Evolutionary conservation across 176 grass and related monocot genomes (phyloP), one percentile per base, ranked within the genome.

Genomic region (Bothriochloa decipiens): DNA sequence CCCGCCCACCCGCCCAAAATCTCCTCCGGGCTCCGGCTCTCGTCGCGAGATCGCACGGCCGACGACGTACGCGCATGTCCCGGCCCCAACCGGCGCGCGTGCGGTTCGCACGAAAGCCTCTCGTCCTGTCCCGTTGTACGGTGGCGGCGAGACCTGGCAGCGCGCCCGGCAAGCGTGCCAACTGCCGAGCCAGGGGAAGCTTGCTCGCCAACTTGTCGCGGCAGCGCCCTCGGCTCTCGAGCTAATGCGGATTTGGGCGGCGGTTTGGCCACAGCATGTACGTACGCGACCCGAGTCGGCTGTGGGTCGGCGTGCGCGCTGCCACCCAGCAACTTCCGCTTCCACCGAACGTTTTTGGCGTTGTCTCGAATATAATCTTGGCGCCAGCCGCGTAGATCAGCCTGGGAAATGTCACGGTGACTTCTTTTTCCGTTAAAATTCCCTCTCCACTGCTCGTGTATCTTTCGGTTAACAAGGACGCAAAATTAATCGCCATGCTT

Each of bases 241-340:
- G 50, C 0, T 11, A 6, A 6, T 26, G 25, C 16, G 75, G 76
- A 86, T 89, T 91, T 76, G 89, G 81, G 67, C 87, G 77, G 92
- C 87, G 67, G 89, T 23, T 26, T 41, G 2, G 25, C 14, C 49
- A 70, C 81, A 46, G 86, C 87, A 94, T 77, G 79, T 72, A 79
- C 64, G 55, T 58, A 7, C 33, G 3, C 13, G 1, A 4, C 64
- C 29, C 35, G 29, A 39, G 65, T 3, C 13, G 58, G 64, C 29
- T 32, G 28, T 55, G 29, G 65, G 18, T 39, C 65, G 32, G 47
- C 79, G 79, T 70, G 78, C 39, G 11, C 52, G 62, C 61, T 67
- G 29, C 78, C 78, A 26, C 78, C 27, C 43, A 14, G 64, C 64
- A 81, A 18, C 78, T 37, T 52, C 78, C 27, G 16, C 42, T 18